phyloP scores from a whole-genome alignment of 192 early-diverging fungal species.

The Backusella sp. region DNA sequence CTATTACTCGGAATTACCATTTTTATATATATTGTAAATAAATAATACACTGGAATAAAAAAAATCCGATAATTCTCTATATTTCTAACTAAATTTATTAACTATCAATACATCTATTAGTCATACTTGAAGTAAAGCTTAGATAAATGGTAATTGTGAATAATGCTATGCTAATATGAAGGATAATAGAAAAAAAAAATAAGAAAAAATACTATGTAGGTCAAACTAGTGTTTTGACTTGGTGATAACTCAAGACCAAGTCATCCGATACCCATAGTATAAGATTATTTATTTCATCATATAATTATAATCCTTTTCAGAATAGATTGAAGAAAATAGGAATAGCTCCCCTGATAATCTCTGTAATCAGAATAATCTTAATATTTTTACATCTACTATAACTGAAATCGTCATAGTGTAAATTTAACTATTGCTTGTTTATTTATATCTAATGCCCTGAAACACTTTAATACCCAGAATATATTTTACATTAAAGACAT shows the following conservation, averaged over 20 bases:
- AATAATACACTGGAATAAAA: not conserved
- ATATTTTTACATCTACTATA: not conserved
- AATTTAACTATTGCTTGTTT: not conserved
- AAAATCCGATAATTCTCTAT: not conserved
- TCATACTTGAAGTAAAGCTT: not conserved
- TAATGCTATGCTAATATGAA: not conserved
- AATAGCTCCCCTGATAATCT: not conserved
- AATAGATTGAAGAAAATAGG: not conserved
- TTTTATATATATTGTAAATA: not conserved
- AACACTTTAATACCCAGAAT: not conserved
- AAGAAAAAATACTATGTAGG: not conserved
- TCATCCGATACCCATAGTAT: not conserved
- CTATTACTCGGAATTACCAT: not conserved
- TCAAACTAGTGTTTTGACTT: not conserved
- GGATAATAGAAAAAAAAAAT: not conserved
- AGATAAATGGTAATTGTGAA: not conserved
- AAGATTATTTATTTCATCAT: not conserved
- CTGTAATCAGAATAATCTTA: not conserved
- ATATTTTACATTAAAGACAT: not conserved
- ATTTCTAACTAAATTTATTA: not conserved
- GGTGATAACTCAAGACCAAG: not conserved
- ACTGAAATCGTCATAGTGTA: not conserved
- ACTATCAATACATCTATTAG: not conserved
- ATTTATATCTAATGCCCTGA: not conserved
- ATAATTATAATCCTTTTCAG: not conserved